Evolutionary conservation across 768 basidiomycete genomes (phyloP).

Genomic region (Naganishia vaughanmartiniae): DNA sequence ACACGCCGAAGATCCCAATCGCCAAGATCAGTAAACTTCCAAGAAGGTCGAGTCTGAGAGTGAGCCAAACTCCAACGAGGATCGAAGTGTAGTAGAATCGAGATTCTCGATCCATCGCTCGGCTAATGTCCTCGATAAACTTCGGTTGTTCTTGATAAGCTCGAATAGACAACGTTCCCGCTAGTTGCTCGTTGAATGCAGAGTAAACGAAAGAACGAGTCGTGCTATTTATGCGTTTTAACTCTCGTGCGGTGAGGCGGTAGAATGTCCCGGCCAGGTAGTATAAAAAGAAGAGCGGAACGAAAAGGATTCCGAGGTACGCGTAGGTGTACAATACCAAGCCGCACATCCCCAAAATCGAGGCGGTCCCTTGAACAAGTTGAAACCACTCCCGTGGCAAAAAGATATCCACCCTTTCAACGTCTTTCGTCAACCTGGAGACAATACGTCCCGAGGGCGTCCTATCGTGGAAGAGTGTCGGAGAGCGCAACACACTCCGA

Average conservation of each 20-base stretch:
- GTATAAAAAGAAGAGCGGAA: conserved; percentile 39
- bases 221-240: conserved; percentile 35
- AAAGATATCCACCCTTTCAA: conserved; percentile 32
- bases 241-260: conserved; percentile 30
- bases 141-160: conserved; percentile 28
- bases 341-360: conserved; percentile 41
- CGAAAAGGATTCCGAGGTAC: conserved; percentile 42
- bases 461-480: conserved; percentile 69
- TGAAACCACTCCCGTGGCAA: background rate
- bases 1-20: conserved; percentile 68
- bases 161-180: conserved; percentile 26
- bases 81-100: conserved; percentile 29
- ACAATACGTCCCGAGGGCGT: conserved; percentile 55
- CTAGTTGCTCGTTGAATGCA: conserved; percentile 32
- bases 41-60: conserved; percentile 64
- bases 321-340: conserved; percentile 46
- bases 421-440: conserved; percentile 49
- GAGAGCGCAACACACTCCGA: conserved; percentile 61
- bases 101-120: conserved; percentile 17
- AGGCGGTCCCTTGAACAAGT: conserved; percentile 50
- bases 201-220: conserved; percentile 33
- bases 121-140: conserved; percentile 30
- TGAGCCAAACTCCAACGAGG: conserved; percentile 56
- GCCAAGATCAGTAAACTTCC: conserved; percentile 68
- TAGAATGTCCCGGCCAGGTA: conserved; percentile 29